phyloP scores from a whole-genome alignment of 2,329 filamentous ascomycete species.

The Rasamsonia emersonii region DNA sequence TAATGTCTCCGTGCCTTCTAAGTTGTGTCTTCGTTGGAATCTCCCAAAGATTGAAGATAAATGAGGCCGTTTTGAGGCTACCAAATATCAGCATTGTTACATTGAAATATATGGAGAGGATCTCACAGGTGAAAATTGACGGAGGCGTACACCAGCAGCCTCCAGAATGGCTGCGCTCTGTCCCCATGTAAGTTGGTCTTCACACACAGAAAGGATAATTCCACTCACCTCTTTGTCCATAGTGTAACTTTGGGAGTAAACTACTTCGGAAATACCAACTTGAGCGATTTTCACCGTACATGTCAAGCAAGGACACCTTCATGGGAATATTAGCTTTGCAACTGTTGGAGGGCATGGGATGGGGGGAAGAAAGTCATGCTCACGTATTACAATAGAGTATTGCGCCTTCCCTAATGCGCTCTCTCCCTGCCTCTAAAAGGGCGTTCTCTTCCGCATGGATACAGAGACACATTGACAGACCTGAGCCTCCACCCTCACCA shows the following conservation, averaged over 20 bases:
- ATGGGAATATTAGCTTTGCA: conserved; percentile 6
- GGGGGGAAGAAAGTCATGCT: conserved; percentile 11
- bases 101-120: conserved; percentile 5
- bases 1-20: not conserved
- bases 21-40: not conserved
- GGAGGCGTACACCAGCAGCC: conserved; percentile 71
- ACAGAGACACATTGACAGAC: conserved; percentile 80
- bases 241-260: conserved; percentile 88
- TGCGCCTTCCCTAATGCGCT: conserved; percentile 72
- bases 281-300: conserved; percentile 99
- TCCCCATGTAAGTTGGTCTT: conserved; percentile 9
- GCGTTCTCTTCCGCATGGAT: conserved; percentile 99
- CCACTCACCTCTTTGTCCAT: conserved; percentile 65
- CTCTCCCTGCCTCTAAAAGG: conserved; percentile 83
- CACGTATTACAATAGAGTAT: conserved; percentile 85
- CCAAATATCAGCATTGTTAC: conserved; percentile 5
- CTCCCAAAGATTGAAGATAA: conserved; percentile 44
- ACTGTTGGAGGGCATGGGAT: conserved; percentile 1
- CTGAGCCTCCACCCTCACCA: conserved; percentile 59
- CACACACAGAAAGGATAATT: not conserved
- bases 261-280: conserved; percentile 90
- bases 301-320: conserved; percentile 80
- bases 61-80: conserved; percentile 58
- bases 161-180: conserved; percentile 70
- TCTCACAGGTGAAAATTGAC: conserved; percentile 75